These are phyloP conservation scores for Boechera divaricarpa DNA, from an alignment of 345 rosid genomes.

Conservation along the genomic window DNA sequence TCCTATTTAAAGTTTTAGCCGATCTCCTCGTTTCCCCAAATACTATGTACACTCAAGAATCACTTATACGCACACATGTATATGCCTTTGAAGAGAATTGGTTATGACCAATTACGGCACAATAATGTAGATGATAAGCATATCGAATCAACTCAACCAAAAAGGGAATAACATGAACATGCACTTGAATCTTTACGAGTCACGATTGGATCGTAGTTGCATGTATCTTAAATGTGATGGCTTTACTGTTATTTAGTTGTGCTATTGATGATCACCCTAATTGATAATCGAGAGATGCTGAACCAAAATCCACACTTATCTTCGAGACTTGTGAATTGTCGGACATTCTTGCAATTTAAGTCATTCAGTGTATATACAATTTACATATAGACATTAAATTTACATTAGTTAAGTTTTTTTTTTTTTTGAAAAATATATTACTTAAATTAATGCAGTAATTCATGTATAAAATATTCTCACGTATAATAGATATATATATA, in stretches of 20 bases:
- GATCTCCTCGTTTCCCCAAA: slow-evolving; percentile 7
- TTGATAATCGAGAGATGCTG: not conserved
- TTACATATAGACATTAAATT: no score
- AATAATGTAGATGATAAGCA: not conserved
- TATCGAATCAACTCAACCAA: not conserved
- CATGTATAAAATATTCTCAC: not conserved
- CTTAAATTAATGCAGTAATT: not conserved
- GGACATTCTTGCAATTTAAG: not conserved
- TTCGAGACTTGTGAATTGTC: not conserved
- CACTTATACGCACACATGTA: slow-evolving; percentile 17
- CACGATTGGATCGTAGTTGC: slow-evolving; percentile 4
- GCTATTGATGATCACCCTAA: not conserved
- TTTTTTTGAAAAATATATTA: no score
- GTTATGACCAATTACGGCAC: not conserved
- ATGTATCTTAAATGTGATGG: not conserved
- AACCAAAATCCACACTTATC: not conserved
- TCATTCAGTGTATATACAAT: not conserved
- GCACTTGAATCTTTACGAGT: slow-evolving; percentile 1
- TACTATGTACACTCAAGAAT: slow-evolving; percentile 11
- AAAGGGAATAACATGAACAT: slow-evolving; percentile 1
- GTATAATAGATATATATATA: not conserved
- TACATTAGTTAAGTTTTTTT: no score
- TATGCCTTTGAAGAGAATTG: not conserved
- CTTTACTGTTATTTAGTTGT: not conserved
- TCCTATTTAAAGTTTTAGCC: slow-evolving; percentile 16